Percentiles rank a stretch among this genome's conserved stretches.
Conservation (phyloP, 352 stramenopile genomes). For the Thraustochytrium sp. region DNA sequence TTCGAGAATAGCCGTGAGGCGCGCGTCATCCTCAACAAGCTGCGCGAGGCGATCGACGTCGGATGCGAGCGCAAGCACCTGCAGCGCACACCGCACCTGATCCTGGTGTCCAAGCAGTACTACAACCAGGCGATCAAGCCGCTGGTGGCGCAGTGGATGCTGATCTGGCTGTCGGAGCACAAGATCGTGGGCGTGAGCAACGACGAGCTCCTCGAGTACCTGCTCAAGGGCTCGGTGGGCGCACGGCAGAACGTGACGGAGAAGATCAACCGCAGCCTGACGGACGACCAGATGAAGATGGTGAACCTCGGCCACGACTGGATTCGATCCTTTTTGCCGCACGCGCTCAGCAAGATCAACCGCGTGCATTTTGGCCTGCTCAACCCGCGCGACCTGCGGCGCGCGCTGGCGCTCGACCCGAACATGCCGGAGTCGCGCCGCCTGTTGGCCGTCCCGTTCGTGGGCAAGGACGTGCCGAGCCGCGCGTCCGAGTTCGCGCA, state of each 20-base stretch:
- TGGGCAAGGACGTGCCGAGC: conserved; percentile 98
- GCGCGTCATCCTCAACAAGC: conserved; percentile 51
- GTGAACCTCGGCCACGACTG: conserved; percentile 72
- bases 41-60: conserved; percentile 64
- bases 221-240: conserved; percentile 26
- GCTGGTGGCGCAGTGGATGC: conserved; percentile 66
- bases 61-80: conserved; percentile 67
- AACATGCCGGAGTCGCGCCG: conserved; percentile 67
- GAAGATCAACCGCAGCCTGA: conserved; percentile 41
- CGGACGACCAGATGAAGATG: conserved; percentile 42
- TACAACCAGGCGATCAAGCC: conserved; percentile 72
- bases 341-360: conserved; percentile 98
- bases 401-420: conserved; percentile 76
- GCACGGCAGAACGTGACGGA: conserved; percentile 2
- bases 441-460: conserved; percentile 95
- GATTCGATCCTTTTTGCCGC: conserved; percentile 92
- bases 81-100: conserved; percentile 77
- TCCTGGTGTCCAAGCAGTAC: conserved; percentile 76
- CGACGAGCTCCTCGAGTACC: conserved; percentile 31
- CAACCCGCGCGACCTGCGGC: conserved; percentile 96
- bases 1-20: conserved; percentile 74
- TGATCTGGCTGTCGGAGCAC: conserved; percentile 63
- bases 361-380: conserved; percentile 96
- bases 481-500: conserved; percentile 97
- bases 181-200: conserved; percentile 39